A percentile compares a stretch with the other conserved stretches of the same genome.
Evolutionary conservation across 2,329 filamentous ascomycete genomes (phyloP).

Genomic region (Alternaria sp.): DNA sequence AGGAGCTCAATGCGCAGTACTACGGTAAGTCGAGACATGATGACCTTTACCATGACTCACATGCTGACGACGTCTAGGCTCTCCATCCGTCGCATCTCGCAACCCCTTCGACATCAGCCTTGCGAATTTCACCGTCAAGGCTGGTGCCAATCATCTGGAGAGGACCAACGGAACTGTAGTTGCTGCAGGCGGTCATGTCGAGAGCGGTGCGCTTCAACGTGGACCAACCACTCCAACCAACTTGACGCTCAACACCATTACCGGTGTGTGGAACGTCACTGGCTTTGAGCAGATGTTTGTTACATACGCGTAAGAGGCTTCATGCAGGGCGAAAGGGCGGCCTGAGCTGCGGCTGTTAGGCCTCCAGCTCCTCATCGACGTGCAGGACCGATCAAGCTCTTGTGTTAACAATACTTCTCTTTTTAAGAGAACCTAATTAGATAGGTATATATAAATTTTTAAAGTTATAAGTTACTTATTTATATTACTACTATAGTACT

Average conservation of each 20-base stretch:
- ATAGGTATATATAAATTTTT: too few species aligned
- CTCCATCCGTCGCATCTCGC: constrained; percentile 62
- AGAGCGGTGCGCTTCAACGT: constrained; percentile 59
- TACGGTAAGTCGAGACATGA: constrained; percentile 56
- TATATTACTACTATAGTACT: too few species aligned
- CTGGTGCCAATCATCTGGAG: constrained; percentile 64
- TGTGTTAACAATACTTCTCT: too few species aligned
- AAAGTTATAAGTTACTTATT: too few species aligned
- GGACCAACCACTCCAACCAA: constrained; percentile 44
- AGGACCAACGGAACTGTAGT: constrained; percentile 47
- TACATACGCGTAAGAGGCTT: constrained; percentile 31
- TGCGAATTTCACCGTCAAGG: constrained; percentile 71
- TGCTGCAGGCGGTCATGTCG: constrained; percentile 52
- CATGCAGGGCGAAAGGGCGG: not conserved
- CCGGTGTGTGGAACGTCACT: constrained; percentile 38
- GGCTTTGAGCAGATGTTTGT: constrained; percentile 37
- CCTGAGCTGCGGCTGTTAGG: not conserved
- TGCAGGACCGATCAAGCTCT: not conserved
- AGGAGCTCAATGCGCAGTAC: constrained; percentile 65
- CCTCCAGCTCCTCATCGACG: not conserved
- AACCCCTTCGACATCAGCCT: constrained; percentile 69
- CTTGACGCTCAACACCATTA: constrained; percentile 39
- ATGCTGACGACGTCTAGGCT: constrained; percentile 21
- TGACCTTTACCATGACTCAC: too few species aligned
- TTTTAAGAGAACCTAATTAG: too few species aligned